Evolutionary conservation across 495 filamentous ascomycete species (phyloP).

Genomic region (Penicillium daleae): DNA sequence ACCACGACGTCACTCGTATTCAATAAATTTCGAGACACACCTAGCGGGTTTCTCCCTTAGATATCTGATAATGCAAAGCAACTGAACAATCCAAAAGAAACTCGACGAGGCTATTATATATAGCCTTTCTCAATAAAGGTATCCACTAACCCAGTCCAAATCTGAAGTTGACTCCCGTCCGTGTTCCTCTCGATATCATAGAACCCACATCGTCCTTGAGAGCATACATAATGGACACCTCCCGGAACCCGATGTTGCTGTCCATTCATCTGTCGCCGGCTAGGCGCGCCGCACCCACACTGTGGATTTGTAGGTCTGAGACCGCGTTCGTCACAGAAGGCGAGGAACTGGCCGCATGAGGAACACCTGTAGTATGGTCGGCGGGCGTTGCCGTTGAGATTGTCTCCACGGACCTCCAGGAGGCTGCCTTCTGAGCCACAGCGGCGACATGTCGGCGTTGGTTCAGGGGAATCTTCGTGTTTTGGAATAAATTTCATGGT

Average conservation of each 20-base stretch:
- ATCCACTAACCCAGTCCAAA: background rate
- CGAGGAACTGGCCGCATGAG: constrained; percentile 6
- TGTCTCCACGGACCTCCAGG: background rate
- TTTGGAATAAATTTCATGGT: background rate
- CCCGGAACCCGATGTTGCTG: background rate
- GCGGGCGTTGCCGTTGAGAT: constrained; percentile 15
- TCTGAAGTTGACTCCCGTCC: background rate
- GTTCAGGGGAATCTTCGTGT: background rate
- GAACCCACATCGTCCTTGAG: constrained; percentile 7
- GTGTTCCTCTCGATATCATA: background rate
- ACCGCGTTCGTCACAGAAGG: constrained; percentile 14
- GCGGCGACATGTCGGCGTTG: background rate
- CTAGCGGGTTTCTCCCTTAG: no score
- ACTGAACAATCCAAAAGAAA: background rate
- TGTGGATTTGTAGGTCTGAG: constrained; percentile 5
- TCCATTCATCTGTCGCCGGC: constrained; percentile 10
- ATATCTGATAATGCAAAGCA: background rate
- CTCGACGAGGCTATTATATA: no score
- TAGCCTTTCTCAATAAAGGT: background rate
- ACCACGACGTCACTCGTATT: no score
- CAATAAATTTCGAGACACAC: no score
- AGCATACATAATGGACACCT: constrained; percentile 20
- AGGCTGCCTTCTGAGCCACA: background rate
- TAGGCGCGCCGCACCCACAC: constrained; percentile 10
- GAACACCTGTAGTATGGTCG: constrained; percentile 16